These are phyloP conservation scores for Teratosphaeria destructans DNA, from an alignment of 2,329 filamentous ascomycete species.

Conservation along the genomic window DNA sequence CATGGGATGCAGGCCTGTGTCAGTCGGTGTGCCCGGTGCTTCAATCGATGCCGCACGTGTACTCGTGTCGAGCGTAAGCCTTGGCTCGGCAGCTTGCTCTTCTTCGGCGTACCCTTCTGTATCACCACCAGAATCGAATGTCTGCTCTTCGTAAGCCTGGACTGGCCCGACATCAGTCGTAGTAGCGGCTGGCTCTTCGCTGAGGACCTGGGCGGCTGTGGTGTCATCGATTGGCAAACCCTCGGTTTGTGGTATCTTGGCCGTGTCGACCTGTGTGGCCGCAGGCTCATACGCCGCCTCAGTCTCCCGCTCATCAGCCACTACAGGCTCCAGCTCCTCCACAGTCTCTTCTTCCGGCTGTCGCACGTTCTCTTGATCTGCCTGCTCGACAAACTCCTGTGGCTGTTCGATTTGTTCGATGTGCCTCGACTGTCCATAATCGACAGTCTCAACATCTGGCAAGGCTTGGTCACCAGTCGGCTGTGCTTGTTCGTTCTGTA, in stretches of 20 bases:
- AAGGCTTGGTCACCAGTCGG: conserved; percentile 1
- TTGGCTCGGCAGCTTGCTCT: not conserved
- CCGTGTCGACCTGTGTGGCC: not conserved
- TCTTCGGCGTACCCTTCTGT: not conserved
- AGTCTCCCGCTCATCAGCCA: not conserved
- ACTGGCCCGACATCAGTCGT: not conserved
- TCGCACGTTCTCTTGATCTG: conserved; percentile 10
- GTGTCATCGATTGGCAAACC: not conserved
- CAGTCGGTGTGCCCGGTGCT: conserved; percentile 23
- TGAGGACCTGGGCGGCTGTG: not conserved
- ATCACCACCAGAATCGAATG: not conserved
- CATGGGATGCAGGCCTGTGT: conserved; percentile 36
- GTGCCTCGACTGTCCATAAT: not conserved
- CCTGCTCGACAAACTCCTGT: not conserved
- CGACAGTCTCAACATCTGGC: conserved; percentile 5
- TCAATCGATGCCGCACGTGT: conserved; percentile 6
- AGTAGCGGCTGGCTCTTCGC: not conserved
- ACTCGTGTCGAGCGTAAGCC: conserved; percentile 4
- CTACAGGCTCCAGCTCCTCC: conserved; percentile 1
- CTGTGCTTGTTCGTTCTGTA: conserved; percentile 1
- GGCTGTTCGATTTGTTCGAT: not conserved
- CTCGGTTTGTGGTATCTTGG: not conserved
- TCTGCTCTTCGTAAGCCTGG: not conserved
- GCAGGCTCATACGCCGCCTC: not conserved
- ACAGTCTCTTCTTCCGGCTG: conserved; percentile 6